Percentiles rank a stretch among this genome's conserved stretches.
phyloP scores from a whole-genome alignment of 1,284 basidiomycete genomes.

The Leucoagaricus sp. region DNA sequence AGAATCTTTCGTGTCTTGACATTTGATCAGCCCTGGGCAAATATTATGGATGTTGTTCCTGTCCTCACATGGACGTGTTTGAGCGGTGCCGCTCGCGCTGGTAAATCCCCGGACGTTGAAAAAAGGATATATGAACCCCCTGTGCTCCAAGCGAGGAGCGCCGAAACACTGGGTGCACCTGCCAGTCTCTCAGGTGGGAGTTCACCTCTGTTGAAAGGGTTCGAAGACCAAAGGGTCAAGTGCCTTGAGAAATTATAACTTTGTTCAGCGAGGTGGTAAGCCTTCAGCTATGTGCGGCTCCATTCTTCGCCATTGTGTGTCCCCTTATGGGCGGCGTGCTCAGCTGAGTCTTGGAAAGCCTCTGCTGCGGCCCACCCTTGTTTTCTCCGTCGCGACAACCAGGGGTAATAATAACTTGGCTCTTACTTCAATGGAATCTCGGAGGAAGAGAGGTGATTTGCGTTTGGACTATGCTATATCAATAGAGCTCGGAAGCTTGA shows the following conservation, averaged over 20 bases:
- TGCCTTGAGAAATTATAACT: neutral
- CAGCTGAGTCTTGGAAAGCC: neutral
- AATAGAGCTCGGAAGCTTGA: neutral
- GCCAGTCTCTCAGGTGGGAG: neutral
- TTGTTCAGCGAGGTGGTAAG: neutral
- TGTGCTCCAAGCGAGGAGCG: neutral
- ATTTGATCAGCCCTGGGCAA: neutral
- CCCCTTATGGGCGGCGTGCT: neutral
- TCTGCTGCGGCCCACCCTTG: neutral
- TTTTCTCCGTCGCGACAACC: constrained; percentile 2
- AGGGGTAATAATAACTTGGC: neutral
- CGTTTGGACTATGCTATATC: neutral
- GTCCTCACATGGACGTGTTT: neutral
- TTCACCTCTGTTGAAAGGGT: neutral
- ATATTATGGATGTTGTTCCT: too few species aligned
- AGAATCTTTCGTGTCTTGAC: neutral
- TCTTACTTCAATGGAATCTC: neutral
- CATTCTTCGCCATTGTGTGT: neutral
- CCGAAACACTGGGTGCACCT: too few species aligned
- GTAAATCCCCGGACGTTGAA: constrained; percentile 1
- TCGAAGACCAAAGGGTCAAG: neutral
- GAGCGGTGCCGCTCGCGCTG: neutral
- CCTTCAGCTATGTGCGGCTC: neutral
- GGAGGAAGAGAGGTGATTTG: neutral
- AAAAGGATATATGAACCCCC: constrained; percentile 1